A percentile compares a stretch with the other conserved stretches of the same genome.
These are phyloP conservation scores for Carnegiea gigantea DNA, from an alignment of 179 eudicot species.

Conservation along the genomic window DNA sequence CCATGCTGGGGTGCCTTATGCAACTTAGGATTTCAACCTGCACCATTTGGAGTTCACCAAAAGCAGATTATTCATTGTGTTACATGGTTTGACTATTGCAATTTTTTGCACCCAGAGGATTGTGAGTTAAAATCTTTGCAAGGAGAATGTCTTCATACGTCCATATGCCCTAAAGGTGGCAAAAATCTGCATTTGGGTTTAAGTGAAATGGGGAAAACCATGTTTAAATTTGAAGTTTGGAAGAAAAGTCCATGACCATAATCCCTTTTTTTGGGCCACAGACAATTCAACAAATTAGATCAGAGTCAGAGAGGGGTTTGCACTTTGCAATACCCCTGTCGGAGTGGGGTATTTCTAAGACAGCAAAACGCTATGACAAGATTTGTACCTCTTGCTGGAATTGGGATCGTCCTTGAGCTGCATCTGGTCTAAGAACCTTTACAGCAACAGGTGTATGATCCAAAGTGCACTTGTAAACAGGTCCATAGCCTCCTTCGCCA, in stretches of 20 bases:
- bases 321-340: neutral
- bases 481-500: constrained; percentile 60
- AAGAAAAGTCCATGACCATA: neutral
- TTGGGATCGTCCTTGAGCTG: constrained; percentile 48
- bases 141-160: neutral
- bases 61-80: neutral
- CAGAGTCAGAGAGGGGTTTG: too few species aligned
- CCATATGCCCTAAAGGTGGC: neutral
- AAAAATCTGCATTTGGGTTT: neutral
- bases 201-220: neutral
- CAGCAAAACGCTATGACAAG: neutral
- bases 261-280: neutral
- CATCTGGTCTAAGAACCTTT: constrained; percentile 50
- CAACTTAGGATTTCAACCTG: constrained; percentile 48
- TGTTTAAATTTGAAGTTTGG: neutral
- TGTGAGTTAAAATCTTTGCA: neutral
- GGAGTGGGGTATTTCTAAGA: neutral
- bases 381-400: constrained; percentile 46
- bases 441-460: constrained; percentile 52
- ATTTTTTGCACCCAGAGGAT: neutral
- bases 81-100: neutral
- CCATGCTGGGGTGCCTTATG: constrained; percentile 53
- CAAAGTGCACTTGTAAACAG: constrained; percentile 38
- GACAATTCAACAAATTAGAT: too few species aligned
- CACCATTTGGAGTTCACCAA: neutral